Conservation (phyloP, 2,329 filamentous ascomycete species). For the Nothophaeocryptopus gaeumannii region DNA sequence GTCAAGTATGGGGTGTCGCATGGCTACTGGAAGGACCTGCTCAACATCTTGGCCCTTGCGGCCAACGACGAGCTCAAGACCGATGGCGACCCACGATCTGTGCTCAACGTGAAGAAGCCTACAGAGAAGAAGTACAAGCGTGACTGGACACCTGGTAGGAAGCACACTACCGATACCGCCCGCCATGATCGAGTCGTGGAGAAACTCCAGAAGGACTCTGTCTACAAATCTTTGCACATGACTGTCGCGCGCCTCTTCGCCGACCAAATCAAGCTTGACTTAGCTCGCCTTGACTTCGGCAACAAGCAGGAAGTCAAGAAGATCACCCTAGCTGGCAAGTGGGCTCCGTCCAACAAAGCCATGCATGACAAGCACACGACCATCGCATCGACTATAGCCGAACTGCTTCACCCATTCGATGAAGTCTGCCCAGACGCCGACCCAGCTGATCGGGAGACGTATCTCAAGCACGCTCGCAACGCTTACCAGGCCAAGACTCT, state of each 20-base stretch:
- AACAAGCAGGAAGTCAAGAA: conserved; percentile 42
- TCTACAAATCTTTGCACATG: conserved; percentile 54
- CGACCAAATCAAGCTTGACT: conserved; percentile 52
- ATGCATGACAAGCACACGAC: conserved; percentile 60
- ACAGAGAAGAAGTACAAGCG: conserved; percentile 21
- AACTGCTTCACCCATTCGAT: conserved; percentile 49
- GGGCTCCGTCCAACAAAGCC: conserved; percentile 55
- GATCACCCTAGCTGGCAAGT: conserved; percentile 59
- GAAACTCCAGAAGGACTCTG: conserved; percentile 43
- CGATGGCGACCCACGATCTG: conserved; percentile 37
- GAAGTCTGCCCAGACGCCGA: conserved; percentile 36
- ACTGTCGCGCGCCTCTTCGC: conserved; percentile 57
- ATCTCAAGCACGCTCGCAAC: conserved; percentile 55
- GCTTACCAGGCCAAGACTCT: conserved; percentile 50
- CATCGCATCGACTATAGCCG: conserved; percentile 57
- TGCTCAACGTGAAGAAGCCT: conserved; percentile 25
- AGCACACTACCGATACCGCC: conserved; percentile 34
- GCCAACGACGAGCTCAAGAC: conserved; percentile 49
- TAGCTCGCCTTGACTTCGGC: conserved; percentile 40
- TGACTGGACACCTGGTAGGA: conserved; percentile 28
- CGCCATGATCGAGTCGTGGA: conserved; percentile 45
- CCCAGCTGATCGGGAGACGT: conserved; percentile 43
- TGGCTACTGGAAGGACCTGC: conserved; percentile 62
- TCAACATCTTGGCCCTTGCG: conserved; percentile 56
- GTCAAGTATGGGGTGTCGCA: conserved; percentile 48